phyloP scores from a whole-genome alignment of 2,329 filamentous ascomycete genomes.

The Colletotrichum agaves region DNA sequence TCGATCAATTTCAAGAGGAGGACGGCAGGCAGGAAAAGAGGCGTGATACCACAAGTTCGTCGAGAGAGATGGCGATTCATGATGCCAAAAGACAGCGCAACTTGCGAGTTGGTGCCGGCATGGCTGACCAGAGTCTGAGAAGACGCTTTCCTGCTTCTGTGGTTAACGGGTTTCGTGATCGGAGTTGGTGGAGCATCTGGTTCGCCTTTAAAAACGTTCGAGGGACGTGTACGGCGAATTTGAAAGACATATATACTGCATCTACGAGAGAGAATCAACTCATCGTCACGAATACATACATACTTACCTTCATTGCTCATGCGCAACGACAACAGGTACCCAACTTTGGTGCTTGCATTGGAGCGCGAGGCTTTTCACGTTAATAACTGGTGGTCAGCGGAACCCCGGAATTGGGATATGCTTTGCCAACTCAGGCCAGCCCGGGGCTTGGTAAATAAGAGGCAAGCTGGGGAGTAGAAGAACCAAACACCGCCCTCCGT shows the following conservation, averaged over 20 bases:
- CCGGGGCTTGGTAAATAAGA: constrained; percentile 2
- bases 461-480: not conserved
- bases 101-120: constrained; percentile 11
- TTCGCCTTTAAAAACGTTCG: constrained; percentile 8
- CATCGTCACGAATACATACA: constrained; percentile 27
- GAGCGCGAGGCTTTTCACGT: constrained; percentile 10
- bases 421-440: not conserved
- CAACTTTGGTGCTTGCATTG: not conserved
- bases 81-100: constrained; percentile 32
- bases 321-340: not conserved
- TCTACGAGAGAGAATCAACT: constrained; percentile 12
- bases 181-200: constrained; percentile 27
- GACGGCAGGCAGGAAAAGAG: not conserved
- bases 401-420: constrained; percentile 11
- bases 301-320: not conserved
- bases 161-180: constrained; percentile 4
- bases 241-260: constrained; percentile 21
- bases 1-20: not conserved
- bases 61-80: constrained; percentile 23
- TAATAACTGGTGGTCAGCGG: not conserved
- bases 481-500: not conserved
- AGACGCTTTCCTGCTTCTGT: not conserved
- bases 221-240: constrained; percentile 18
- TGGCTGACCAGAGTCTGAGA: constrained; percentile 7
- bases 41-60: not conserved